A percentile compares a stretch with the other conserved stretches of the same genome.
Conservation (phyloP, 2,329 filamentous ascomycete genomes). For the Myriosclerotinia curreyana region DNA sequence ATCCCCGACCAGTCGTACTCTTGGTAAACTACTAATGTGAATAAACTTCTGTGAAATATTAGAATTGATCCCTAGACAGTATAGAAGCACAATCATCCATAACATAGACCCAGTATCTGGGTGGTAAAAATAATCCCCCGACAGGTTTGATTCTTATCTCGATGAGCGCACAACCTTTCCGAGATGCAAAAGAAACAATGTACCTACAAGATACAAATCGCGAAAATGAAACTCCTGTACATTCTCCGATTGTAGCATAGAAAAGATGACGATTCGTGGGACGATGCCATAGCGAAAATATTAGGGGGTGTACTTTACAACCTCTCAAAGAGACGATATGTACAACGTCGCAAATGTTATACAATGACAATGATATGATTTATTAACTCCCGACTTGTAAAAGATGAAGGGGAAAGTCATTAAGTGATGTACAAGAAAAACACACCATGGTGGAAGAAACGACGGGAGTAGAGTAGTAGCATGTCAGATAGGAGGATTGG, state of each 20-base stretch:
- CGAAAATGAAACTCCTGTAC: slow-evolving; percentile 11
- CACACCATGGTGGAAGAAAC: not conserved
- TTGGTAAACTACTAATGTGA: slow-evolving; percentile 4
- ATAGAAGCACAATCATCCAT: not conserved
- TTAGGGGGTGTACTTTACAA: not conserved
- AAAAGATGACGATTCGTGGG: not conserved
- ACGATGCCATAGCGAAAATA: not conserved
- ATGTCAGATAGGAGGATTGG: not conserved
- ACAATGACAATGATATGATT: too few species aligned
- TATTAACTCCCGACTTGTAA: not conserved
- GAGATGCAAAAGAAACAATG: not conserved
- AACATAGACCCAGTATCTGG: not conserved
- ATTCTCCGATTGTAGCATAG: slow-evolving; percentile 10
- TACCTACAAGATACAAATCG: slow-evolving; percentile 16
- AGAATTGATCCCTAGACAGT: not conserved
- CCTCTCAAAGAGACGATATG: not conserved
- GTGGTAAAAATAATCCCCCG: not conserved
- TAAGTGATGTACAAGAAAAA: not conserved
- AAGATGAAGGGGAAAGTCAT: not conserved
- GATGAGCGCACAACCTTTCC: not conserved
- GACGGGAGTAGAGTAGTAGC: too few species aligned
- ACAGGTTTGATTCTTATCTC: slow-evolving; percentile 3
- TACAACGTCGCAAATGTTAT: not conserved
- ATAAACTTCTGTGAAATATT: slow-evolving; percentile 8
- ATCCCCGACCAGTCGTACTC: slow-evolving; percentile 10